Evolutionary conservation across 2,329 filamentous ascomycete species (phyloP), one percentile per base, ranked within the genome.

Genomic region (Aspergillus felis): DNA sequence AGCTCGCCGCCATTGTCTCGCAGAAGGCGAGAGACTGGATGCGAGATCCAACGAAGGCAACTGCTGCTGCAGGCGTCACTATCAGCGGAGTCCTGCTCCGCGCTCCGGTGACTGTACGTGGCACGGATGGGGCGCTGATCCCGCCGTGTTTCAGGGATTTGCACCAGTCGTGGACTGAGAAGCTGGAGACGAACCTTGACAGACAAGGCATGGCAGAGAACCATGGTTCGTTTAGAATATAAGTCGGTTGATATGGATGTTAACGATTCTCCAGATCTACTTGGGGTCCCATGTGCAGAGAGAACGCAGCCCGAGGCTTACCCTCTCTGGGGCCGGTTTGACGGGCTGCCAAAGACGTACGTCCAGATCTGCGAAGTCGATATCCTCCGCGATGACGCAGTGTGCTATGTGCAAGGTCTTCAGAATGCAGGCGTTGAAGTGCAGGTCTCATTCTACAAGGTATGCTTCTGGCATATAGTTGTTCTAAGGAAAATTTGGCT

Each of bases 311-410:
- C 42, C 2, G 51, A 29, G 8, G 24, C 41, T 6, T 48, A 35
- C 22, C 41, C 51, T 25, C 38, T 54, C 12, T 54, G 51, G 51
- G 51, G 51, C 10, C n/a, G 20, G 2, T 35, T 54, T 28, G 25
- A 24, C 25, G 51, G 27, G 3, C 32, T 54, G 29, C 51, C 51
- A 12, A 54, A 32, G 41, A 47, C 51, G 42, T 54, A 54, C 14
- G 46, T 54, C 17, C 51, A 54, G 51, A 47, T 48, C 6, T 54
- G 51, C 20, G 51, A 54, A n/a, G 24, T 54, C 5, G 51, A 54
- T 46, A 48, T 54, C 22, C 41, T 54, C 20, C 27, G 51, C 7
- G 51, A 35, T 4, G 51, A 54, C 27, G 51, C 51, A 20, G 22
- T 54, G 22, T 54, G 51, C 24, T 54, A 54, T 47, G 51, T 38